Base-by-base conservation (phyloP, 208 protist species). In the Crithidia thermophila region DNA sequence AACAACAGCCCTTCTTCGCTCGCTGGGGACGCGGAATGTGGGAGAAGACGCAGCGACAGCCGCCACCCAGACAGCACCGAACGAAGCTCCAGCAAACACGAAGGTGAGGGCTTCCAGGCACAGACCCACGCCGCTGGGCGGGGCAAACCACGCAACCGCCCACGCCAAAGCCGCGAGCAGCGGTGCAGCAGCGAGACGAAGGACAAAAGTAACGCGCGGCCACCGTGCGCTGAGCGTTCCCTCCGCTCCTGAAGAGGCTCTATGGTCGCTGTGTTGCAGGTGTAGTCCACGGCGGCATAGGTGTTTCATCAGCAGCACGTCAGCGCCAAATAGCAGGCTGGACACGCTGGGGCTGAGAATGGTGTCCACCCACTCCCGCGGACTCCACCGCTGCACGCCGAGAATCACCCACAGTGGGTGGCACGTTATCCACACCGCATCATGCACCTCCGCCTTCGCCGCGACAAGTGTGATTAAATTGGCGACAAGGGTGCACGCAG, bases 41-140 rank as follows among this genome's bases (percentile, higher is more conserved):
- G 6, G 27, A 37, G 11, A 4, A 9, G 27, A 25, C 57, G 28
- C 27, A 39, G 6, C 28, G 30, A 16, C 16, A 36, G 9, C 27
- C 9, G 27, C 23, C 25, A 16, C 23, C 25, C n/a, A 5, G 6
- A 33, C 1, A 1, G 39, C 39, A 20, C 25, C 49, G 9, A 65
- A 30, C 18, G 52, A 43, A 7, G 42, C 7, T 0, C 51, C 53
- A 8, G 21, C 30, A 30, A 68, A 68, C 2, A 56, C 34, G 30
- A 75, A 75, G 2, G 68, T 57, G 14, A 56, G 30, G 5, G 51
- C 14, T 64, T 77, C 76, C 9, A 64, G 61, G 37, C 23, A 56
- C 2, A 87, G 33, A 0, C 69, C 63, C 6, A 56, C 46, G 46
- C 55, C 30, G 34, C 70, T 77, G 1, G 75, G 50, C n/a, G 45